These are phyloP conservation scores for Bonnemaisonia californica DNA, from an alignment of 31 red algal species.

Conservation along the genomic window DNA sequence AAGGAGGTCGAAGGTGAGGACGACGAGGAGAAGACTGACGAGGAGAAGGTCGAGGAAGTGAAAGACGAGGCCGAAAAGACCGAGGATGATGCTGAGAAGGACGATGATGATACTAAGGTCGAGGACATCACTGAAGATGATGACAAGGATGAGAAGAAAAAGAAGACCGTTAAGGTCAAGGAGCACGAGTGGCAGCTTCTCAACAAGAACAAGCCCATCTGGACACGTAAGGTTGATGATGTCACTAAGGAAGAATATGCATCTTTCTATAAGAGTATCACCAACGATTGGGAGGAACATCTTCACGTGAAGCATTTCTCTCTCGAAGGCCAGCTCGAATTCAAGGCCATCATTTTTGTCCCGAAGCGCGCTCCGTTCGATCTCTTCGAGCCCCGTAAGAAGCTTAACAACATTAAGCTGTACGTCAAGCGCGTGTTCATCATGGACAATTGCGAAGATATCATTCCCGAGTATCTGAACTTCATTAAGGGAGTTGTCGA, in stretches of 20 bases:
- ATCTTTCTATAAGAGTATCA: slow-evolving; percentile 98
- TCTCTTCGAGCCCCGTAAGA: slow-evolving; percentile 96
- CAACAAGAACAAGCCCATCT: slow-evolving; percentile 99
- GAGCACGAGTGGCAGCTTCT: slow-evolving; percentile 97
- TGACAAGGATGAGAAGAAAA: slow-evolving; percentile 77
- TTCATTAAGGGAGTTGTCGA: slow-evolving; percentile 99
- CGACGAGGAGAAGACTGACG: slow-evolving; percentile 39
- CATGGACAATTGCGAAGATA: slow-evolving; percentile 99
- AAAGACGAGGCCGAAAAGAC: slow-evolving; percentile 54
- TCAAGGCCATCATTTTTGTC: slow-evolving; percentile 89
- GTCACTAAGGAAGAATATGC: slow-evolving; percentile 95
- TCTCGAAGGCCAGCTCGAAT: slow-evolving; percentile 97
- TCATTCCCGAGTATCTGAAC: slow-evolving; percentile 98
- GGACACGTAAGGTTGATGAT: slow-evolving; percentile 95
- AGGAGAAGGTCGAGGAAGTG: slow-evolving; percentile 44
- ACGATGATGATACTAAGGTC: slow-evolving; percentile 62
- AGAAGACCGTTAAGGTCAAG: slow-evolving; percentile 98
- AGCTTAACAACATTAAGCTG: slow-evolving; percentile 98
- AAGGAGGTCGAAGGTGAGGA: slow-evolving; percentile 96
- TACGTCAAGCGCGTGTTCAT: slow-evolving; percentile 98
- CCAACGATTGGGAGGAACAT: slow-evolving; percentile 99
- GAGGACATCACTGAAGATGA: slow-evolving; percentile 80
- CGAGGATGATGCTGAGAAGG: slow-evolving; percentile 85
- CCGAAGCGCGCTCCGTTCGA: slow-evolving; percentile 98
- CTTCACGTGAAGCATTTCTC: slow-evolving; percentile 95